Evolutionary conservation across 2,329 filamentous ascomycete genomes (phyloP).

Genomic region (Purpureocillium takamizusanense): DNA sequence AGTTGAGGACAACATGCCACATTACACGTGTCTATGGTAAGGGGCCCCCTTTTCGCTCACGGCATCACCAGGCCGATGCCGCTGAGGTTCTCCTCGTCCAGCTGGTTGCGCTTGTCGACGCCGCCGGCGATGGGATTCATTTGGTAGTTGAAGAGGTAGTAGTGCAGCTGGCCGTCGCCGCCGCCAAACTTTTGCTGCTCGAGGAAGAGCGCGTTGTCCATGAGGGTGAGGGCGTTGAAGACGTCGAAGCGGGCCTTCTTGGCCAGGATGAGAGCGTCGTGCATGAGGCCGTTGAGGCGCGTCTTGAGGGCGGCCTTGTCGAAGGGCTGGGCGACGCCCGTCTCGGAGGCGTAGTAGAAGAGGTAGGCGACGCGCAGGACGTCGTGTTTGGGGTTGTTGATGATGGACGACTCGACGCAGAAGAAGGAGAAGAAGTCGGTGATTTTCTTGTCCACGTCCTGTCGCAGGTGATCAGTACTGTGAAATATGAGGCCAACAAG

Average conservation of each 20-base stretch:
- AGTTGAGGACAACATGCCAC: too few relatives aligned
- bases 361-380: slow-evolving; percentile 86
- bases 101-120: slow-evolving; percentile 66
- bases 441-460: slow-evolving; percentile 63
- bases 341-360: slow-evolving; percentile 90
- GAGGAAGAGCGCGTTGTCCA: slow-evolving; percentile 91
- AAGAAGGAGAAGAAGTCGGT: slow-evolving; percentile 98
- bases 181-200: slow-evolving; percentile 90
- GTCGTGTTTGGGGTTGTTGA: slow-evolving; percentile 69
- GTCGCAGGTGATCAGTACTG: background rate
- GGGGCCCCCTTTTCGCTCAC: slow-evolving; percentile 11
- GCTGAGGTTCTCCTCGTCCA: slow-evolving; percentile 70
- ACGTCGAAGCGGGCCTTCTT: slow-evolving; percentile 85
- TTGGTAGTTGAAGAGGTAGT: slow-evolving; percentile 96
- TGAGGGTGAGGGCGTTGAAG: slow-evolving; percentile 87
- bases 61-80: slow-evolving; percentile 85
- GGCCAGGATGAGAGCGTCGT: slow-evolving; percentile 79
- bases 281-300: slow-evolving; percentile 72
- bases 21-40: too few relatives aligned
- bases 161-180: slow-evolving; percentile 91
- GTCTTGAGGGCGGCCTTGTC: slow-evolving; percentile 56
- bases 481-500: background rate
- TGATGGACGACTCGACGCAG: slow-evolving; percentile 84
- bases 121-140: slow-evolving; percentile 79
- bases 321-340: slow-evolving; percentile 52